A percentile compares a stretch with the other conserved stretches of the same genome.
Conservation (phyloP, 345 rosid genomes). For the Rubroshorea leprosula region DNA sequence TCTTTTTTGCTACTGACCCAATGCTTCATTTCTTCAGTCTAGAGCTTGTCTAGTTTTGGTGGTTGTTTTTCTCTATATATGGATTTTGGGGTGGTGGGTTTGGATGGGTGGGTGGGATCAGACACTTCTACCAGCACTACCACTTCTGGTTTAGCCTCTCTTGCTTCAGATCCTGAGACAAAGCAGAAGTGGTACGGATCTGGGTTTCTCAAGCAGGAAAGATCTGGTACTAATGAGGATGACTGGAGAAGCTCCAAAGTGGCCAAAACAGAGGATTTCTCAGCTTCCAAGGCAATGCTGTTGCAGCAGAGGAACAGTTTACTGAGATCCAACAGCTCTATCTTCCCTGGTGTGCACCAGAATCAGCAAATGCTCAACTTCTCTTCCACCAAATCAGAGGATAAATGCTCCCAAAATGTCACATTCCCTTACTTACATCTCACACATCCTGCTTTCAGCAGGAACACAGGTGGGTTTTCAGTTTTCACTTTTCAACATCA, state of each 20-base stretch:
- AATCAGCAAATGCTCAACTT: slow-evolving; percentile 58
- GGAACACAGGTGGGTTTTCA: slow-evolving; percentile 28
- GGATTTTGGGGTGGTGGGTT: slow-evolving; percentile 50
- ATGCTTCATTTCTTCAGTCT: slow-evolving; percentile 15
- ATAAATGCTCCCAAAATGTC: slow-evolving; percentile 20
- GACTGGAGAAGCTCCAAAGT: slow-evolving; percentile 50
- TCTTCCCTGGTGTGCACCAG: slow-evolving; percentile 37
- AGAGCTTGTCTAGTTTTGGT: slow-evolving; percentile 16
- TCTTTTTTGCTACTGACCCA: slow-evolving; percentile 6
- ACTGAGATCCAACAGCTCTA: slow-evolving; percentile 32
- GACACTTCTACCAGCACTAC: slow-evolving; percentile 8
- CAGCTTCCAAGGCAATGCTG: slow-evolving; percentile 33
- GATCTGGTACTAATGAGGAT: slow-evolving; percentile 31
- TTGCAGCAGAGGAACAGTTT: slow-evolving; percentile 24
- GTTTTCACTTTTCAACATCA: slow-evolving; percentile 4
- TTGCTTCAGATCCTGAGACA: slow-evolving; percentile 46
- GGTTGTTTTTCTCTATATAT: slow-evolving; percentile 16
- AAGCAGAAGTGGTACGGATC: slow-evolving; percentile 54
- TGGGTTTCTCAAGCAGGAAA: slow-evolving; percentile 54
- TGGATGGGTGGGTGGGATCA: slow-evolving; percentile 44
- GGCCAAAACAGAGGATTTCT: slow-evolving; percentile 32
- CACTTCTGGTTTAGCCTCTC: slow-evolving; percentile 21
- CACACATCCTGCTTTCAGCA: slow-evolving; percentile 31
- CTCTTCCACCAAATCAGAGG: slow-evolving; percentile 53
- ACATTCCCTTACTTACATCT: slow-evolving; percentile 43